These are phyloP conservation scores for Entomortierella lignicola DNA, from an alignment of 192 early-diverging fungal species.

Conservation along the genomic window DNA sequence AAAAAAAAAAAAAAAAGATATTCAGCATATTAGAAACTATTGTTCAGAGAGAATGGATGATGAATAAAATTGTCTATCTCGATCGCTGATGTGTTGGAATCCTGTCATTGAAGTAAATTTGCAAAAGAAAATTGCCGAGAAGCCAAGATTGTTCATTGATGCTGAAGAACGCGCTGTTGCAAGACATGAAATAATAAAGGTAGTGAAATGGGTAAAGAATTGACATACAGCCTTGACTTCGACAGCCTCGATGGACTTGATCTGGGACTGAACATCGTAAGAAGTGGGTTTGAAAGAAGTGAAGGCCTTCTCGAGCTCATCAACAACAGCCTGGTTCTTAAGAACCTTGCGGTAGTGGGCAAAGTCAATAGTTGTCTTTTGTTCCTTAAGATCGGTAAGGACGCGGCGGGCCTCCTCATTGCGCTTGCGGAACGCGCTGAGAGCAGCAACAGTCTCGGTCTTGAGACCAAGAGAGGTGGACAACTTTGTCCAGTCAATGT, in stretches of 20 bases:
- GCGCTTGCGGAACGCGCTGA: slow-evolving; percentile 94
- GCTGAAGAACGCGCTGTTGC: too few relatives aligned
- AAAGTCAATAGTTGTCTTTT: slow-evolving; percentile 87
- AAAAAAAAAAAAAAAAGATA: background rate
- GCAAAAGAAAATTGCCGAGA: too few relatives aligned
- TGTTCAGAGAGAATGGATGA: background rate
- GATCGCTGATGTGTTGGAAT: too few relatives aligned
- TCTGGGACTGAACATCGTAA: slow-evolving; percentile 87
- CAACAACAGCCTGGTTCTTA: slow-evolving; percentile 91
- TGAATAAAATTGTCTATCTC: too few relatives aligned
- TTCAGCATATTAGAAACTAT: too few relatives aligned
- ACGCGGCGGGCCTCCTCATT: slow-evolving; percentile 91
- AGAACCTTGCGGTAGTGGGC: slow-evolving; percentile 85
- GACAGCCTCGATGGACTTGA: slow-evolving; percentile 81
- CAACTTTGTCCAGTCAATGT: slow-evolving; percentile 92
- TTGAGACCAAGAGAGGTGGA: slow-evolving; percentile 81
- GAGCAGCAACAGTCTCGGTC: slow-evolving; percentile 88
- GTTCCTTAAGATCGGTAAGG: slow-evolving; percentile 86
- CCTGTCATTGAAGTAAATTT: too few relatives aligned
- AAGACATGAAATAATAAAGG: background rate
- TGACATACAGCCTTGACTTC: slow-evolving; percentile 81
- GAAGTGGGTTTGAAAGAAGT: slow-evolving; percentile 81
- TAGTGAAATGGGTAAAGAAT: background rate
- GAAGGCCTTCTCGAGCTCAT: slow-evolving; percentile 90
- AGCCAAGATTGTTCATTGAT: too few relatives aligned